phyloP scores from a whole-genome alignment of 805 yeast species.

The Candida parachauliodes region DNA sequence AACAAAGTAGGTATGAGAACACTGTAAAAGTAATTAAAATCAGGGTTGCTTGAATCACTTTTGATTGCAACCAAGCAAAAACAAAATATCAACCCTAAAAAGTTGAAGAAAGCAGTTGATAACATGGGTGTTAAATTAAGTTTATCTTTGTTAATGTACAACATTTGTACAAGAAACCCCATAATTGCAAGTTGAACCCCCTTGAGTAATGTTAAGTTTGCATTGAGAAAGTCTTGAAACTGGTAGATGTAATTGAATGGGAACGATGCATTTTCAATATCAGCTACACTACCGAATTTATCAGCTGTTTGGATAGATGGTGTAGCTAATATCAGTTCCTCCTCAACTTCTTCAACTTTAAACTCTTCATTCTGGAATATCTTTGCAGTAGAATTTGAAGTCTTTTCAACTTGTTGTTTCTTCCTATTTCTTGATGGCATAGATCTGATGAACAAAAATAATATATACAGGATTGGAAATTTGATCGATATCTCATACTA shows the following conservation, averaged over 20 bases:
- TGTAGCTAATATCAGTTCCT: neutral
- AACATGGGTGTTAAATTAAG: slow-evolving; percentile 13
- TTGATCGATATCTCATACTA: no score
- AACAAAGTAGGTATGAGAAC: slow-evolving; percentile 29
- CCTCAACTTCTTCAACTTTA: slow-evolving; percentile 1
- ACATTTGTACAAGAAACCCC: slow-evolving; percentile 26
- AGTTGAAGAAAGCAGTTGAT: slow-evolving; percentile 29
- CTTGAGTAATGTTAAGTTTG: slow-evolving; percentile 24
- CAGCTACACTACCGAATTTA: slow-evolving; percentile 4
- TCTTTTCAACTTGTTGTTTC: neutral
- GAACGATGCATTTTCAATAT: slow-evolving; percentile 16
- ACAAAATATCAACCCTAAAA: slow-evolving; percentile 29
- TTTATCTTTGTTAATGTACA: slow-evolving; percentile 20
- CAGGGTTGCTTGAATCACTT: slow-evolving; percentile 23
- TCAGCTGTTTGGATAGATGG: neutral
- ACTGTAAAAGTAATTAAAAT: slow-evolving; percentile 34
- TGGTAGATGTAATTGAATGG: slow-evolving; percentile 25
- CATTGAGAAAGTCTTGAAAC: slow-evolving; percentile 38
- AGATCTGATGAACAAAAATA: neutral
- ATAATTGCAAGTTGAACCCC: slow-evolving; percentile 31
- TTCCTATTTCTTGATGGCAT: slow-evolving; percentile 6
- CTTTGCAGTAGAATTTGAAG: slow-evolving; percentile 13
- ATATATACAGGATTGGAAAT: neutral
- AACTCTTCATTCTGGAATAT: slow-evolving; percentile 11
- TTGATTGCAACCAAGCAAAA: slow-evolving; percentile 24